Conservation (phyloP, 2,329 filamentous ascomycete genomes). For the Colletotrichum lindemuthianum region DNA sequence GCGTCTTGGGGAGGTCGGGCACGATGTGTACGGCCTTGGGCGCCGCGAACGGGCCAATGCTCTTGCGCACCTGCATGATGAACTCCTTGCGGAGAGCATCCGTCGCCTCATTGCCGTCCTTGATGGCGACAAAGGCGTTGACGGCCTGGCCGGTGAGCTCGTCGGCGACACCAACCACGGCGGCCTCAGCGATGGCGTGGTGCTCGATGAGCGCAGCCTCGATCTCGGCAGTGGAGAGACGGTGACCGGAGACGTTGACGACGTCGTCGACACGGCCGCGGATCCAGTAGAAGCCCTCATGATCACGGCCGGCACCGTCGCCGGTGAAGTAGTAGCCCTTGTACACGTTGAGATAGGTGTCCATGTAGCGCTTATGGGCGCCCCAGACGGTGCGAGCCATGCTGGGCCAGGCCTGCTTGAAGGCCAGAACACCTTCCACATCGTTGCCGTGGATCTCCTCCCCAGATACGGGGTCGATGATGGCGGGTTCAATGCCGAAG, state of each 20-base stretch:
- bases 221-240: constrained; percentile 96
- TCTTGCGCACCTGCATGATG: constrained; percentile 93
- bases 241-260: constrained; percentile 96
- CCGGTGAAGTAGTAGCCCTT: constrained; percentile 97
- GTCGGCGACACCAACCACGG: constrained; percentile 91
- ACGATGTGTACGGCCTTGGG: constrained; percentile 94
- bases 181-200: constrained; percentile 87
- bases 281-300: constrained; percentile 99
- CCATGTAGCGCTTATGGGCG: constrained; percentile 98
- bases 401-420: constrained; percentile 98
- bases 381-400: constrained; percentile 99
- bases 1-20: constrained; percentile 94
- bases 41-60: constrained; percentile 95
- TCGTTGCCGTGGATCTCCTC: constrained; percentile 95
- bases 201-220: constrained; percentile 97
- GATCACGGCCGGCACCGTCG: constrained; percentile 93
- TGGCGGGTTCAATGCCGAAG: constrained; percentile 97
- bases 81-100: constrained; percentile 93
- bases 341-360: constrained; percentile 98
- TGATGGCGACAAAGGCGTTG: constrained; percentile 94
- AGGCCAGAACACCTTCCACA: constrained; percentile 94
- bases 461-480: constrained; percentile 95
- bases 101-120: constrained; percentile 79
- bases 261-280: constrained; percentile 98
- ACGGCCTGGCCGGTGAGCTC: constrained; percentile 97